These are phyloP conservation scores for Nannochloris sp. DNA, from an alignment of 139 green algal genomes.

Conservation along the genomic window DNA sequence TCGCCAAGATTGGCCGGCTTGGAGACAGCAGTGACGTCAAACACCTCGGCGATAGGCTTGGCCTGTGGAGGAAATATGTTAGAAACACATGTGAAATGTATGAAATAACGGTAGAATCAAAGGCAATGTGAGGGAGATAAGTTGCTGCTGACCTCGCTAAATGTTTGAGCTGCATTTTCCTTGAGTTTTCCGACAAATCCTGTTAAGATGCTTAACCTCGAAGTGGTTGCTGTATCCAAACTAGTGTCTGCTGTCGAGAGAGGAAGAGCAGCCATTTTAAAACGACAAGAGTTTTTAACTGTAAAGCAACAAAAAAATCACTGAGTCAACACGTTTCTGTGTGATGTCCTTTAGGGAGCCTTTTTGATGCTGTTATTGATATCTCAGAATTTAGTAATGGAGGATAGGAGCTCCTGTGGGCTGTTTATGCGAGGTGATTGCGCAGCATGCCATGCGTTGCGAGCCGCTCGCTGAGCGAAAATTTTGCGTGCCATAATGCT, in stretches of 20 bases:
- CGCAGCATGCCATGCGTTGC: too few species aligned
- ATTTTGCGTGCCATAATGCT: too few species aligned
- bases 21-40: constrained; percentile 68
- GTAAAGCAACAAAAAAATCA: too few species aligned
- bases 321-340: too few species aligned
- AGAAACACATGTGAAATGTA: neutral
- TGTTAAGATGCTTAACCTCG: neutral
- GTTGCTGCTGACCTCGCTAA: constrained; percentile 14
- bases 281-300: too few species aligned
- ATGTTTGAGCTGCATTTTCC: constrained; percentile 24
- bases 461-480: too few species aligned
- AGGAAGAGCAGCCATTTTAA: neutral
- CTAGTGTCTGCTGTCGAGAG: neutral
- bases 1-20: constrained; percentile 69
- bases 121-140: too few species aligned
- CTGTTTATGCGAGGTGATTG: too few species aligned
- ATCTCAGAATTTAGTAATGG: too few species aligned
- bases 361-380: too few species aligned
- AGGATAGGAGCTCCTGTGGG: too few species aligned
- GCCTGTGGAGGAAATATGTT: constrained; percentile 43
- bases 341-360: too few species aligned
- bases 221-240: neutral
- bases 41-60: constrained; percentile 84
- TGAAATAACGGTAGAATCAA: neutral
- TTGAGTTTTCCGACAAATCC: constrained; percentile 1